Base-by-base conservation (phyloP, 2,329 filamentous ascomycete genomes). In the Aspergillus hiratsukae region DNA sequence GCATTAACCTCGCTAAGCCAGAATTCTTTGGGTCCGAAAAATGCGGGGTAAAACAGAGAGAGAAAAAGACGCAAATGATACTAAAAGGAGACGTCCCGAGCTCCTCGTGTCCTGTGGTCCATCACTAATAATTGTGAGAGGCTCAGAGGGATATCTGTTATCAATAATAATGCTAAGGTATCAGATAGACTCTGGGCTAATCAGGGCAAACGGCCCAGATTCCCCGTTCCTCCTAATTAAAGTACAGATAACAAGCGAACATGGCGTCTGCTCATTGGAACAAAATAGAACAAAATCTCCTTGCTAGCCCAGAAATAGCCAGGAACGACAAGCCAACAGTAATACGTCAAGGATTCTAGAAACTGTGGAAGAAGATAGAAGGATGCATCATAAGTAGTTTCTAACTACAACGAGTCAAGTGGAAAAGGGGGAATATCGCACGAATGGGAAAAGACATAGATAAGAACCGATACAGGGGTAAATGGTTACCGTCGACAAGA, bases 11-110 rank as follows among this genome's bases (percentile, higher is more conserved):
- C 28, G 17, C 23, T 21, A 46, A 46, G 43, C 21, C 43, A 25
- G 43, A 46, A 14, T 25, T 46, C 14, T 21, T 14, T 46, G 43
- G 43, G 43, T 46, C 23, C 35, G 31, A 53, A 48, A 58, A 62
- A 63, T 68, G 69, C 69, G 69, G 69, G 68, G 69, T 70, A 66
- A 51, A 48, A 49, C 52, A 50, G 54, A 53, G 35, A 29, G 45
- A 37, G 41, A 50, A 50, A 45, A 46, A 31, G 35, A 10, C 35
- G 35, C 35, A 37, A 37, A 37, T 23, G 23, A 23, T 23, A 23
- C 23, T 23, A 23, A 23, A 23, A 23, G 23, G 23, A 23, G 23
- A 23, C 23, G 21, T 45, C 6, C 31, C 31, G 7, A 37, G 31
- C 17, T 37, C 31, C 31, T n/a, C 31, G 31, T 37, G 14, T 37